These are phyloP conservation scores for Leptographium lundbergii DNA, from an alignment of 2,329 filamentous ascomycete genomes.

Conservation along the genomic window DNA sequence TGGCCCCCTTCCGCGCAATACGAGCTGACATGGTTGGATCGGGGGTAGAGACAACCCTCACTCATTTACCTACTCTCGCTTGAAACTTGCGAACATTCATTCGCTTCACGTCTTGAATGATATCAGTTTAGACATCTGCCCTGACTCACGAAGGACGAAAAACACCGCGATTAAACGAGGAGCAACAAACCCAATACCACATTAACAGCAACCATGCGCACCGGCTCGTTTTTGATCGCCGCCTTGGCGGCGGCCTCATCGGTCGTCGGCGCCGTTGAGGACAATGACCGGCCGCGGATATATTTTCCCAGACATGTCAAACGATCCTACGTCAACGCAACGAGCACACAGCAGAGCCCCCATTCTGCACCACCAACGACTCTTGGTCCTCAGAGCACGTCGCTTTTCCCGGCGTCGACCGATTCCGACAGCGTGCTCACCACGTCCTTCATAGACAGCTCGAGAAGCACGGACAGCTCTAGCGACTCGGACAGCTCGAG, in stretches of 20 bases:
- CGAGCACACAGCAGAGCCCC: slow-evolving; percentile 21
- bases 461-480: not conserved
- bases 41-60: not conserved
- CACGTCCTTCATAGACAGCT: not conserved
- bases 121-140: no score
- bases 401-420: not conserved
- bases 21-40: not conserved
- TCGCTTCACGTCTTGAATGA: slow-evolving; percentile 3
- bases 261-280: slow-evolving; percentile 26
- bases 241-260: slow-evolving; percentile 35
- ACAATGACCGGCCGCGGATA: slow-evolving; percentile 32
- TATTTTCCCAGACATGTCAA: slow-evolving; percentile 47
- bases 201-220: slow-evolving; percentile 28
- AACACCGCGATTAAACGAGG: not conserved
- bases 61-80: slow-evolving; percentile 3
- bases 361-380: slow-evolving; percentile 15
- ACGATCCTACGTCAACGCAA: slow-evolving; percentile 33
- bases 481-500: not conserved
- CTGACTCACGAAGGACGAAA: not conserved
- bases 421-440: not conserved
- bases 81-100: slow-evolving; percentile 6
- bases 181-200: not conserved
- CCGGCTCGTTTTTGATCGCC: slow-evolving; percentile 34
- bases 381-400: slow-evolving; percentile 1
- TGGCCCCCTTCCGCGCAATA: not conserved